Evolutionary conservation across 805 yeast genomes (phyloP).

Genomic region (Myxozyma melibiosi): DNA sequence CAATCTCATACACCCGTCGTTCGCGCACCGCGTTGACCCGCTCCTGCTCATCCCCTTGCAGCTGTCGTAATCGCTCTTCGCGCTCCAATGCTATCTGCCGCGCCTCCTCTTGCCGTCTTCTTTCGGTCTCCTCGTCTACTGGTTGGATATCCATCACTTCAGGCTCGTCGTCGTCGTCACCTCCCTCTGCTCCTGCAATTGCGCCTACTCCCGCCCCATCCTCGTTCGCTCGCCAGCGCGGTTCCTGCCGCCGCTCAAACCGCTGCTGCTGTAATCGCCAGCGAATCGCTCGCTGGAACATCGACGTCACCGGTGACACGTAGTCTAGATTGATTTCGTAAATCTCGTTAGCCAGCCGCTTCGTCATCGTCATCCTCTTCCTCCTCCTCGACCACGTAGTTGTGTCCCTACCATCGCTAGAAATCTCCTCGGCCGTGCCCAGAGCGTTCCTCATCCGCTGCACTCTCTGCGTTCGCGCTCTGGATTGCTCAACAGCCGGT

Average conservation of each 20-base stretch:
- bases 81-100: background rate
- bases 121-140: background rate
- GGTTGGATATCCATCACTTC: background rate
- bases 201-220: background rate
- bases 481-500: background rate
- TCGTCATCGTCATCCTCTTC: no score
- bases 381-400: no score
- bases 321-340: background rate
- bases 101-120: background rate
- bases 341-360: no score
- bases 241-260: no score
- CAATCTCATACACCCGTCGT: background rate
- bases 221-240: background rate
- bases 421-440: conserved; percentile 21
- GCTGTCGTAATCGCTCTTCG: conserved; percentile 1
- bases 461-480: background rate
- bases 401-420: conserved; percentile 23
- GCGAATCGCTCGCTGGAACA: conserved; percentile 25
- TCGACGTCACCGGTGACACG: conserved; percentile 22
- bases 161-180: background rate
- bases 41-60: background rate
- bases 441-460: conserved; percentile 14
- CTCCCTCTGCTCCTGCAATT: background rate
- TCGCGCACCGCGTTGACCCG: background rate
- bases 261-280: conserved; percentile 16